Conservation (phyloP, 768 basidiomycete genomes). For the Suillus clintonianus region DNA sequence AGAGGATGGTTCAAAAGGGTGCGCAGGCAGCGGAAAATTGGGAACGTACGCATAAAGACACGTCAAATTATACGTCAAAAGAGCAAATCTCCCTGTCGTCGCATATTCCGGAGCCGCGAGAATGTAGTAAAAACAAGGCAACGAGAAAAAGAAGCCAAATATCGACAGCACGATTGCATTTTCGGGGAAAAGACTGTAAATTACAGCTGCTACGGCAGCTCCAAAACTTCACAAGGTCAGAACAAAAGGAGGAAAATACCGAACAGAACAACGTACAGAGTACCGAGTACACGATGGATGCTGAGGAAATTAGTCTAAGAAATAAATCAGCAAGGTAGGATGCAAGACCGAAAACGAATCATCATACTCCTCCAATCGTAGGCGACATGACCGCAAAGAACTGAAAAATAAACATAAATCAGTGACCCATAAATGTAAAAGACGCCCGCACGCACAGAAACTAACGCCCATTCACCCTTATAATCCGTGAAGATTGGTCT, state of each 20-base stretch:
- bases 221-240: conserved; percentile 56
- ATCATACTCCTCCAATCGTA: conserved; percentile 77
- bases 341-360: conserved; percentile 1
- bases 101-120: conserved; percentile 77
- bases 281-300: conserved; percentile 82
- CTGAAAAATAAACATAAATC: conserved; percentile 33
- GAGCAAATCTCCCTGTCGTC: conserved; percentile 75
- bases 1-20: background rate
- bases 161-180: conserved; percentile 72
- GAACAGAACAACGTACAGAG: conserved; percentile 55
- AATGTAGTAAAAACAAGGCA: conserved; percentile 94
- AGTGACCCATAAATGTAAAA: conserved; percentile 12
- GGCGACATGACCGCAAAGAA: conserved; percentile 92
- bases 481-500: conserved; percentile 79
- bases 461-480: conserved; percentile 94
- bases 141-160: conserved; percentile 86
- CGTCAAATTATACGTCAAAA: conserved; percentile 89
- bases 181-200: conserved; percentile 77
- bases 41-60: conserved; percentile 66
- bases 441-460: conserved; percentile 60
- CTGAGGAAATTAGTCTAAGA: conserved; percentile 82
- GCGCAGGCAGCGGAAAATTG: background rate
- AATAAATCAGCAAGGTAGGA: conserved; percentile 14
- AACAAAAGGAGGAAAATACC: background rate
- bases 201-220: conserved; percentile 69